These are phyloP conservation scores for Thraustochytrium sp. DNA, from an alignment of 352 stramenopile genomes.

Conservation along the genomic window DNA sequence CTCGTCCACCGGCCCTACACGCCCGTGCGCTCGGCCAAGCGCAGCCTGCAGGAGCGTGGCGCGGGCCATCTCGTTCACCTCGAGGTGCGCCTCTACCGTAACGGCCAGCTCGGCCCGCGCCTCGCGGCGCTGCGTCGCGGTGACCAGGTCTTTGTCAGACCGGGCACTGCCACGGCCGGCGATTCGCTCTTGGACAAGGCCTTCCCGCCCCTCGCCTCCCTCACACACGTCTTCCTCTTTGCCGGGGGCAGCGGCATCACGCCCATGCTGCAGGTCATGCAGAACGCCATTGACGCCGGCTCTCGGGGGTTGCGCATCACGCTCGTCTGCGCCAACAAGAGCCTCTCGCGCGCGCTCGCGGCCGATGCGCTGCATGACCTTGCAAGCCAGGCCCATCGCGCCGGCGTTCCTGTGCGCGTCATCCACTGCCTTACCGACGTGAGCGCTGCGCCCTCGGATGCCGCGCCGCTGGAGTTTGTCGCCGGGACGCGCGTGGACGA, in stretches of 20 bases:
- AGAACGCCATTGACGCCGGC: not conserved
- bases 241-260: constrained; percentile 79
- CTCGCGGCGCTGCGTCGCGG: not conserved
- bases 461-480: not conserved
- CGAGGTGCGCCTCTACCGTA: not conserved
- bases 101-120: not conserved
- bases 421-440: not conserved
- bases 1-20: constrained; percentile 24
- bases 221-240: constrained; percentile 48
- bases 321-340: not conserved
- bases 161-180: not conserved
- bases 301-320: not conserved
- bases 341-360: not conserved
- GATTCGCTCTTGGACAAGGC: not conserved
- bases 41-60: not conserved
- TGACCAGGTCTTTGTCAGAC: not conserved
- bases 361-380: not conserved
- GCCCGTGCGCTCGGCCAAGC: not conserved
- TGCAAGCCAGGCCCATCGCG: not conserved
- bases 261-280: constrained; percentile 64
- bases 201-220: not conserved
- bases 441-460: not conserved
- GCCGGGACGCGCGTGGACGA: not conserved
- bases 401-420: not conserved
- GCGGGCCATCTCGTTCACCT: not conserved